These are phyloP conservation scores for Xylaria sp. DNA, from an alignment of 2,329 filamentous ascomycete species.

Conservation along the genomic window DNA sequence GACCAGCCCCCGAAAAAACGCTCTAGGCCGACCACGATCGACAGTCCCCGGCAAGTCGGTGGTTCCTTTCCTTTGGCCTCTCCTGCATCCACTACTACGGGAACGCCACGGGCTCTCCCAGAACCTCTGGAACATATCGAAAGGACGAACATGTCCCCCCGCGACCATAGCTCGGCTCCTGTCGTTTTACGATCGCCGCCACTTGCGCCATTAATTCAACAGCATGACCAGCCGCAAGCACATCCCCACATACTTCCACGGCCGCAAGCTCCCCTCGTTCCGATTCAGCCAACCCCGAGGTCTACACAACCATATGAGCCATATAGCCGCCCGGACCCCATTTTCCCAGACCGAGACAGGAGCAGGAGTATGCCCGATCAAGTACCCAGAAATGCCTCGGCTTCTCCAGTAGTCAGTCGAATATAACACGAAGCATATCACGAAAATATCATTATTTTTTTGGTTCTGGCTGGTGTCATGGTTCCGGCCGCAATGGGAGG, in stretches of 20 bases:
- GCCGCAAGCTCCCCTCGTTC: constrained; percentile 41
- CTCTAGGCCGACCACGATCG: constrained; percentile 40
- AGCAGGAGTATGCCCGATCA: constrained; percentile 48
- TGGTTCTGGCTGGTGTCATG: constrained; percentile 13
- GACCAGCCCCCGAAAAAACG: constrained; percentile 48
- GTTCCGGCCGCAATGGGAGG: constrained; percentile 7
- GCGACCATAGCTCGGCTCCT: constrained; percentile 42
- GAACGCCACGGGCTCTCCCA: constrained; percentile 48
- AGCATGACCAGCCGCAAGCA: constrained; percentile 41
- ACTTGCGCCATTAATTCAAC: constrained; percentile 44
- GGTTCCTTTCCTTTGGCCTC: constrained; percentile 46
- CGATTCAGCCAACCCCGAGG: constrained; percentile 44
- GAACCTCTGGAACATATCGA: constrained; percentile 49
- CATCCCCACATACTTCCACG: constrained; percentile 45
- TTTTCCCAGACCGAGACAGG: constrained; percentile 51
- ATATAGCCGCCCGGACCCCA: constrained; percentile 47
- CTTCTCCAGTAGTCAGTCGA: constrained; percentile 48
- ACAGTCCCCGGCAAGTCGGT: constrained; percentile 46
- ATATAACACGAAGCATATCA: constrained; percentile 36
- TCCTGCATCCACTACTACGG: constrained; percentile 47
- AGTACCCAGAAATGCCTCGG: constrained; percentile 43
- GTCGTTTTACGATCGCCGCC: constrained; percentile 47
- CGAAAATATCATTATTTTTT: constrained; percentile 9
- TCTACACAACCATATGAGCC: constrained; percentile 44
- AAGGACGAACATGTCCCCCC: constrained; percentile 47